Evolutionary conservation across 768 basidiomycete species (phyloP).

Genomic region (Naematelia encephala): DNA sequence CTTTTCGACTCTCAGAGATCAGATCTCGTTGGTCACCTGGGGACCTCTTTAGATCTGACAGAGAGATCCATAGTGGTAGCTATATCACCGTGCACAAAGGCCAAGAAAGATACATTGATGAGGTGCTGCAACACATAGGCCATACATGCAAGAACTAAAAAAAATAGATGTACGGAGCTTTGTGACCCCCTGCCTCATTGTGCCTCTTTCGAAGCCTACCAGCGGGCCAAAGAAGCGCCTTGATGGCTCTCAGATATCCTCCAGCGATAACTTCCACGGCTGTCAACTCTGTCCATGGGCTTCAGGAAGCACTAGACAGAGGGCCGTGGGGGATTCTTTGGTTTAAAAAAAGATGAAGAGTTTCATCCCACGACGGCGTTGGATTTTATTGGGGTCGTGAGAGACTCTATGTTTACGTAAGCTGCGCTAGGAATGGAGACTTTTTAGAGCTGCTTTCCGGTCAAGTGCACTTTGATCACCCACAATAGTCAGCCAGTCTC

Average conservation of each 20-base stretch:
- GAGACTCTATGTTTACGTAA: neutral
- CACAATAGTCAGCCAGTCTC: constrained; percentile 1
- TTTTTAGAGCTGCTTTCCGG: too few relatives aligned
- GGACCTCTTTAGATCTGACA: too few relatives aligned
- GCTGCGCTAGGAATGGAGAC: too few relatives aligned
- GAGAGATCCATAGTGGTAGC: too few relatives aligned
- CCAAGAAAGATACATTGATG: too few relatives aligned
- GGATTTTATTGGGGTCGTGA: neutral
- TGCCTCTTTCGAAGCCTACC: constrained; percentile 15
- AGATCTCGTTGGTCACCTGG: too few relatives aligned
- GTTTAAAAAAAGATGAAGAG: constrained; percentile 1
- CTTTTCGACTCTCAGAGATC: too few relatives aligned
- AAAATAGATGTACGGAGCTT: constrained; percentile 28
- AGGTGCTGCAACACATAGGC: too few relatives aligned
- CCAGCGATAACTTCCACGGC: constrained; percentile 18
- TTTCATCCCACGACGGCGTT: too few relatives aligned
- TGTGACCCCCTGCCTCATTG: constrained; percentile 43
- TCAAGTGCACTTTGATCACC: neutral
- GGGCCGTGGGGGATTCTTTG: neutral
- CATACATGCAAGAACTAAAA: too few relatives aligned
- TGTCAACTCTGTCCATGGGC: constrained; percentile 37
- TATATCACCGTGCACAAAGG: too few relatives aligned
- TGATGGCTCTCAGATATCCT: constrained; percentile 25
- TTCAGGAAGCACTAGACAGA: constrained; percentile 14
- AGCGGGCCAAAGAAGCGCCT: constrained; percentile 46